Base-by-base conservation (phyloP, 129 eudicot genomes). In the Scalesia atractyloides region DNA sequence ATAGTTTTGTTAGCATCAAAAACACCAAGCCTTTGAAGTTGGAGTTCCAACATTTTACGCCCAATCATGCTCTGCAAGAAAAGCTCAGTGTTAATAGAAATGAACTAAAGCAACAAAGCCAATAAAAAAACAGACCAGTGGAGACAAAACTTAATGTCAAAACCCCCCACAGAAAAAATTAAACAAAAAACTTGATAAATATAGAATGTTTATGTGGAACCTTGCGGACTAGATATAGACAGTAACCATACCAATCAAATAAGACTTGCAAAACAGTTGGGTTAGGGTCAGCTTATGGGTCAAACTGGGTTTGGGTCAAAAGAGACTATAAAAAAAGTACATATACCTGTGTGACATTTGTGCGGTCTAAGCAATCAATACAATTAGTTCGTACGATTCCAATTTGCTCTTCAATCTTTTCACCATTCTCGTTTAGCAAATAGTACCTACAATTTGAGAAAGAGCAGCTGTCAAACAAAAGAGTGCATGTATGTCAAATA, bases 281-380 rank as follows among this genome's bases (percentile, higher is more conserved):
- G 39, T 0, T 4, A 36, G 39, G 39, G n/a, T 36, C 39, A 36
- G 39, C 39, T 36, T 3, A 36, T 36, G 39, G 39, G 39, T 36
- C 1, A 36, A 36, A 36, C 39, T 36, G 0, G 39, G 39, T 36
- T 36, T 36, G 0, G 39, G 39, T 36, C 39, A 36, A 7, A 36
- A 36, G 39, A 3, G 39, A 3, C 39, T 36, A 51, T 49, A 43
- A 7, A 68, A 44, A 30, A 75, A 30, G 68, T 18, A 66, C 63
- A 47, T 14, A 9, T 74, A 89, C 98, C 96, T 94, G 98, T 44
- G 97, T 94, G 51, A 94, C 97, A 75, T 94, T 94, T 82, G 98
- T 90, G 13, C 98, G 97, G 84, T 94, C 98, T 79, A 94, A 83
- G 86, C 98, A 94, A 68, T 94, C 98, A 64, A 94, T 82, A 84